Conservation (phyloP, 345 rosid genomes). For the Dipteronia sinensis region DNA sequence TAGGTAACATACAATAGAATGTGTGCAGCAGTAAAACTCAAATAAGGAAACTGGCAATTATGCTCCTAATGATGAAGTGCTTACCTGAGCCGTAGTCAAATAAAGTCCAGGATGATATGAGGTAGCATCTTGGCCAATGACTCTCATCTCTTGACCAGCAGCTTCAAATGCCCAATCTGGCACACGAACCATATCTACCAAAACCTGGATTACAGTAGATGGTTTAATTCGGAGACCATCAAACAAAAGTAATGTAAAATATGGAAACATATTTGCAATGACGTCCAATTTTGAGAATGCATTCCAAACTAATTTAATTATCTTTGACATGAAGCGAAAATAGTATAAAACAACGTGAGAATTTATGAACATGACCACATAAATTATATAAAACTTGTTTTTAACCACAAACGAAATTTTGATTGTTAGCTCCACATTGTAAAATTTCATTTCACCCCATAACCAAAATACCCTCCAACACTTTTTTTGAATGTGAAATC, state of each 20-base stretch:
- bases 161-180: slow-evolving; percentile 99
- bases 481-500: too few species aligned
- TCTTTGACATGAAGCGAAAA: neutral
- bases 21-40: neutral
- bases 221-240: neutral
- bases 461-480: too few species aligned
- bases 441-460: too few species aligned
- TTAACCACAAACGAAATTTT: too few species aligned
- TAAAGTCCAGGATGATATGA: slow-evolving; percentile 97
- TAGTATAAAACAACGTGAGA: neutral
- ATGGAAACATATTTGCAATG: neutral
- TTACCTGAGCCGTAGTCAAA: slow-evolving; percentile 90
- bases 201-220: slow-evolving; percentile 52
- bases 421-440: too few species aligned
- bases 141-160: slow-evolving; percentile 99
- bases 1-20: neutral
- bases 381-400: too few species aligned
- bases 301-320: neutral
- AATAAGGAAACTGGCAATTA: neutral
- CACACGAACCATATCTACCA: slow-evolving; percentile 92
- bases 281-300: neutral
- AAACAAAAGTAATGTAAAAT: neutral
- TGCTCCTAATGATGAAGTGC: slow-evolving; percentile 9
- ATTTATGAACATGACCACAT: too few species aligned
- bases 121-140: slow-evolving; percentile 86